Evolutionary conservation across 2,329 filamentous ascomycete genomes (phyloP), one percentile per base, ranked within the genome.

Genomic region (Fusarium protoensiforme): DNA sequence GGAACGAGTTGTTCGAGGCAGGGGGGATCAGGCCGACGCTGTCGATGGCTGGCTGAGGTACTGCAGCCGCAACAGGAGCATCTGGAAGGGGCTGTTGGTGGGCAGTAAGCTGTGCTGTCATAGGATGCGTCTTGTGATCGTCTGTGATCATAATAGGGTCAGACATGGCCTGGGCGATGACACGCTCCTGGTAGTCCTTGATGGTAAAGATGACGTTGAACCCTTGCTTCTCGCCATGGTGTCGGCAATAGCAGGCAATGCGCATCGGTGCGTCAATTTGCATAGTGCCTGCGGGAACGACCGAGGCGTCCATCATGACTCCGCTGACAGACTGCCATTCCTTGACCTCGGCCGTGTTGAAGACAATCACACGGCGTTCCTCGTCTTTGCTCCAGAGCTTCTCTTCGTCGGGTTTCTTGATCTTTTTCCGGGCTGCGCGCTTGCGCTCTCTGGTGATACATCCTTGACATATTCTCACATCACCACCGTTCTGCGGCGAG

Each of bases 101-200:
- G 18, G 78, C 67, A 8, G 73, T 67, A 7, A 76, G 56, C 36
- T 81, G 78, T 7, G 80, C 72, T 64, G 80, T 73, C 66, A 80
- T 79, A 6, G 80, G 78, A 76, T 94, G 93, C 9, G 94, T 98
- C 85, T 98, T 98, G 85, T 98, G 96, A 79, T 99, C 96, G 80
- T 99, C 96, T 1, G 96, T 98, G 72, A 98, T 98, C 89, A 98
- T 96, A 73, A 98, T 97, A 1, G 94, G 93, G 64, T 92, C 91
- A 22, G 94, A 94, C 73, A 98, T 92, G 61, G 92, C 91, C 83
- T 99, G 96, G 8, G 94, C 93, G 48, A 98, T 85, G 35, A 98
- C 85, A 51, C 91, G 91, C 76, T 92, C 93, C 72, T 90, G 85
- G 78, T 90, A 90, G 82, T 98, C 94, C 80, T 95, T 97, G 78